A percentile compares a stretch with the other conserved stretches of the same genome.
Evolutionary conservation across 1,284 basidiomycete genomes (phyloP).

Genomic region (Inonotus hispidus): DNA sequence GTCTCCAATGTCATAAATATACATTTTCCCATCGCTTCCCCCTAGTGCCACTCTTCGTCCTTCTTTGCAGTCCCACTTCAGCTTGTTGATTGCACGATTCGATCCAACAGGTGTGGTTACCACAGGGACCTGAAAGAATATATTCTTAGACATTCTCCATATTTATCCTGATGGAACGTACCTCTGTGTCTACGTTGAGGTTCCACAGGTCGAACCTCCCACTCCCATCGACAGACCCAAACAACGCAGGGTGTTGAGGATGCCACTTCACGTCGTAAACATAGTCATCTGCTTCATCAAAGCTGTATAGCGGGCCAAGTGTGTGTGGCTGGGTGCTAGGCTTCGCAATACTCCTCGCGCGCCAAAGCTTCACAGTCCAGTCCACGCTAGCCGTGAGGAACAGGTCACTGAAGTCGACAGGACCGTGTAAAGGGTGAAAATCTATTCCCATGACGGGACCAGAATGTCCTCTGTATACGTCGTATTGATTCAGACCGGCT

Average conservation of each 20-base stretch:
- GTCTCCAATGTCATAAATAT: slow-evolving; percentile 94
- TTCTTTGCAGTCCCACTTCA: slow-evolving; percentile 89
- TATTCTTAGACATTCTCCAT: slow-evolving; percentile 2
- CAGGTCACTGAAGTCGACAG: slow-evolving; percentile 92
- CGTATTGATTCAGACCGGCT: slow-evolving; percentile 87
- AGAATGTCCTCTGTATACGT: slow-evolving; percentile 88
- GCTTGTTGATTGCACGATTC: slow-evolving; percentile 86
- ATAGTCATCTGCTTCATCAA: slow-evolving; percentile 96
- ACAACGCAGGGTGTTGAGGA: slow-evolving; percentile 88
- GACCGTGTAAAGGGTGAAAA: slow-evolving; percentile 89
- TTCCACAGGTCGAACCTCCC: slow-evolving; percentile 98
- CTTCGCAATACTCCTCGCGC: slow-evolving; percentile 66
- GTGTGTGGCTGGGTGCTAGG: slow-evolving; percentile 49
- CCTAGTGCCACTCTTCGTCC: slow-evolving; percentile 83
- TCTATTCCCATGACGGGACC: slow-evolving; percentile 92
- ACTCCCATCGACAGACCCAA: slow-evolving; percentile 90
- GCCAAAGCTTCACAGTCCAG: slow-evolving; percentile 96
- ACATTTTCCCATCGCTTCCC: slow-evolving; percentile 87
- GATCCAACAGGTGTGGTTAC: slow-evolving; percentile 70
- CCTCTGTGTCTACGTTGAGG: slow-evolving; percentile 91
- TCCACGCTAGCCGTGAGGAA: slow-evolving; percentile 90
- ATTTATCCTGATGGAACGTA: slow-evolving; percentile 32
- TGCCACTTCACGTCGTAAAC: slow-evolving; percentile 99
- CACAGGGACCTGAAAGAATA: slow-evolving; percentile 61
- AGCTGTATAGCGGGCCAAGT: slow-evolving; percentile 78